These are phyloP conservation scores for Aphanocladium album DNA, from an alignment of 2,329 filamentous ascomycete genomes.

Conservation along the genomic window DNA sequence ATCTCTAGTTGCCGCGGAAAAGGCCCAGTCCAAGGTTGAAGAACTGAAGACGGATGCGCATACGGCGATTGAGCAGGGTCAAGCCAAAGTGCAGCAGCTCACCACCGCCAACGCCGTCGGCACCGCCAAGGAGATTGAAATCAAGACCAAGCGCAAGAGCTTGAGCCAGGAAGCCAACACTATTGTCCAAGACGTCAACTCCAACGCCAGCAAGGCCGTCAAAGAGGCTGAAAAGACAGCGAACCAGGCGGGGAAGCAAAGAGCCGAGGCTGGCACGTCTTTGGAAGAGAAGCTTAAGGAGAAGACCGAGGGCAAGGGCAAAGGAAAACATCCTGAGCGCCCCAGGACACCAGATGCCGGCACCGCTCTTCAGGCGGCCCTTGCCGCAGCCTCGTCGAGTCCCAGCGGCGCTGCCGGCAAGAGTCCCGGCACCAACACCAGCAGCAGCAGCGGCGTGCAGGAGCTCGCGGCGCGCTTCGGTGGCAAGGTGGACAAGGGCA, in stretches of 20 bases:
- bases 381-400: background rate
- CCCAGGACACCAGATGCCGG: background rate
- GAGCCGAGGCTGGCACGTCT: background rate
- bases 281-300: background rate
- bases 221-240: background rate
- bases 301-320: background rate
- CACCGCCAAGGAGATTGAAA: background rate
- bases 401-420: background rate
- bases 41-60: background rate
- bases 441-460: background rate
- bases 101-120: background rate
- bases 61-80: background rate
- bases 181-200: background rate
- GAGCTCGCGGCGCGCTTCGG: conserved; percentile 2
- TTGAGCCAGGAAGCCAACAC: background rate
- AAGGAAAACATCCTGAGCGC: background rate
- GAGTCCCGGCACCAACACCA: background rate
- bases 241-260: background rate
- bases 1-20: background rate
- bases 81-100: background rate
- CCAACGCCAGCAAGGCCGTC: background rate
- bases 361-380: conserved; percentile 6
- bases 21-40: background rate
- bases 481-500: background rate
- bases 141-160: background rate